Evolutionary conservation across 805 yeast genomes (phyloP), one percentile per base, ranked within the genome.

Genomic region (Candida vartiovaarae): DNA sequence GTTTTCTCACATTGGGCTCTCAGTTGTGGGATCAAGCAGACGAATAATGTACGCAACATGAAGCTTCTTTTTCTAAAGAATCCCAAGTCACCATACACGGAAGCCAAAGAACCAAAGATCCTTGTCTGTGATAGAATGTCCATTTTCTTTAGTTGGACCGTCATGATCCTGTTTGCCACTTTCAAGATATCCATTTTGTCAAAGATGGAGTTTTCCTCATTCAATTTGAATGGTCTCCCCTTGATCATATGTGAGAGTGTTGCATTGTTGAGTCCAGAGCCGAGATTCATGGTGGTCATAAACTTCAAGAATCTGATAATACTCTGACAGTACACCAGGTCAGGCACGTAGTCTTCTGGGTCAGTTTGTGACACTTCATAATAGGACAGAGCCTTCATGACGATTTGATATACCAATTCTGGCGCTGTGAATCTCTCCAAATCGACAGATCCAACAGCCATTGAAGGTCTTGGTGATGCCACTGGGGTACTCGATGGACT

Each of bases 341-440:
- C 91, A 0, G 98, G 97, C 0, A 83, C 90, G 50, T 76, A 76
- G 50, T 91, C 95, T 44, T 80, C 87, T 7, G 73, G 70, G 44
- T 75, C 80, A 34, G 67, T 59, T 5, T 76, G 67, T 33, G 91
- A 80, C 34, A 65, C 52, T 44, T 68, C 72, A 59, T 73, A 82
- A 53, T 56, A 76, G 38, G 53, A 66, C 6, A 74, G 44, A 4
- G 67, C 59, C 44, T 68, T 71, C 9, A 56, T 64, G 29, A 68
- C 62, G 4, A 75, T 59, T 24, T 64, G 61, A 28, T 60, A 51
- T 2, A 75, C 51, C 6, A 75, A 48, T 15, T 67, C 67, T 2
- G 71, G 66, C 6, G 68, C 49, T 10, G 50, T 35, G 5, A 43
- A 38, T 2, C 43, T 49, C 11, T 54, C 57, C 1, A 60, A 41